Evolutionary conservation across 2,329 filamentous ascomycete genomes (phyloP).

Genomic region (Mycosphaerella sp.): DNA sequence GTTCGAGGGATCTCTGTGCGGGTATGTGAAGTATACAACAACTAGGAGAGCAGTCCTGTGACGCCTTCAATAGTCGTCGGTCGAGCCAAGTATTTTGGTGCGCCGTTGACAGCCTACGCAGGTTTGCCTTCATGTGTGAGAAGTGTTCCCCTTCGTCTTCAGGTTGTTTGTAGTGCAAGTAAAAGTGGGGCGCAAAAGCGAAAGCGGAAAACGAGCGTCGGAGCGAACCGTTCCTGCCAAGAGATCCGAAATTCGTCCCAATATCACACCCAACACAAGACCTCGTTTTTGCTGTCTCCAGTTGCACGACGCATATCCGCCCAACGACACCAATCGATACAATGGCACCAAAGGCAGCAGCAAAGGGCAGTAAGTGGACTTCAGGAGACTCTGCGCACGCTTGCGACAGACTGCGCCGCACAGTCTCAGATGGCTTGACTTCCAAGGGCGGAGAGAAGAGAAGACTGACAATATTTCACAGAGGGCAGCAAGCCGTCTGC

Average conservation of each 20-base stretch:
- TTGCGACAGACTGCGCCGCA: background rate
- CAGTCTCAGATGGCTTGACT: background rate
- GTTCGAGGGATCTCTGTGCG: background rate
- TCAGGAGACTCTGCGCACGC: constrained; percentile 1
- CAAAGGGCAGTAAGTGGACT: constrained; percentile 19
- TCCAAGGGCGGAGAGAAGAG: background rate
- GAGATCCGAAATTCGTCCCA: background rate
- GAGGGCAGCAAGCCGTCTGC: constrained; percentile 55
- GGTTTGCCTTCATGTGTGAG: too few relatives aligned
- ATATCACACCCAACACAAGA: background rate
- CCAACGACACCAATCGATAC: constrained; percentile 18
- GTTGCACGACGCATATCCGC: constrained; percentile 18
- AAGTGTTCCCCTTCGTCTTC: too few relatives aligned
- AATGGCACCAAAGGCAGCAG: constrained; percentile 31
- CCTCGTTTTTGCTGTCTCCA: constrained; percentile 10
- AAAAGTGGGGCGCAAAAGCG: background rate
- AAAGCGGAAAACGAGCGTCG: background rate
- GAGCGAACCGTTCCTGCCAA: background rate
- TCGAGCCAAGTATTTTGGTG: background rate
- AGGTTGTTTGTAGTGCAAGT: background rate
- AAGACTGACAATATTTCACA: constrained; percentile 30
- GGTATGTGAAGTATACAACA: background rate
- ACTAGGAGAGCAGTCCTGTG: background rate
- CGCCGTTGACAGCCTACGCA: too few relatives aligned
- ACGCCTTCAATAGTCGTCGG: background rate